These are phyloP conservation scores for Mycena epipterygia DNA, from an alignment of 768 basidiomycete species.

Conservation along the genomic window DNA sequence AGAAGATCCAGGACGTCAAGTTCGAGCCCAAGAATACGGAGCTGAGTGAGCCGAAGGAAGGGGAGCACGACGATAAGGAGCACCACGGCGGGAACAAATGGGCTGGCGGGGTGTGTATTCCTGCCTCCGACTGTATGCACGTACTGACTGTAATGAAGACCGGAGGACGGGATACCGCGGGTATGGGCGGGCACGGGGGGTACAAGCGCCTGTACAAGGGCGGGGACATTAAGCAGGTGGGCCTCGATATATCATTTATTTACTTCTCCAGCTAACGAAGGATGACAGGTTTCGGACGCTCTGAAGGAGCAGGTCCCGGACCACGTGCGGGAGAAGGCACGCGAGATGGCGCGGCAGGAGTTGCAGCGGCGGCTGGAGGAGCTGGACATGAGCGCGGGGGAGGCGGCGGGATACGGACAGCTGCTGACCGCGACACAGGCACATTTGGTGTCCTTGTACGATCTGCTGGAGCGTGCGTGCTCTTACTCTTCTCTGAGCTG, in stretches of 20 bases:
- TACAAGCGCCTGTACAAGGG: conserved; percentile 76
- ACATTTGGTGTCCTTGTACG: conserved; percentile 70
- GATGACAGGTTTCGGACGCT: conserved; percentile 59
- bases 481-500: background rate
- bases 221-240: conserved; percentile 73
- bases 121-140: background rate
- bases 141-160: conserved; percentile 53
- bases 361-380: conserved; percentile 72
- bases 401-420: conserved; percentile 69
- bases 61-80: conserved; percentile 72
- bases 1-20: conserved; percentile 67
- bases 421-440: conserved; percentile 68
- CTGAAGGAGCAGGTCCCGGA: conserved; percentile 73
- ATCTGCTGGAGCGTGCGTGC: conserved; percentile 72
- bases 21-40: conserved; percentile 69
- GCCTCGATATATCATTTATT: background rate
- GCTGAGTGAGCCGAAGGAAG: conserved; percentile 70
- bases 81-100: conserved; percentile 76
- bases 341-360: conserved; percentile 77
- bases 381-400: conserved; percentile 68
- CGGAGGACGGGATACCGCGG: conserved; percentile 76
- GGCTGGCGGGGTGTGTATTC: conserved; percentile 69
- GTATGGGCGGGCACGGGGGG: conserved; percentile 75
- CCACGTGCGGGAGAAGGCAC: conserved; percentile 70
- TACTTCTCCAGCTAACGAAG: conserved; percentile 2